phyloP scores from a whole-genome alignment of 129 eudicot genomes.

The Flaveria sonorensis region DNA sequence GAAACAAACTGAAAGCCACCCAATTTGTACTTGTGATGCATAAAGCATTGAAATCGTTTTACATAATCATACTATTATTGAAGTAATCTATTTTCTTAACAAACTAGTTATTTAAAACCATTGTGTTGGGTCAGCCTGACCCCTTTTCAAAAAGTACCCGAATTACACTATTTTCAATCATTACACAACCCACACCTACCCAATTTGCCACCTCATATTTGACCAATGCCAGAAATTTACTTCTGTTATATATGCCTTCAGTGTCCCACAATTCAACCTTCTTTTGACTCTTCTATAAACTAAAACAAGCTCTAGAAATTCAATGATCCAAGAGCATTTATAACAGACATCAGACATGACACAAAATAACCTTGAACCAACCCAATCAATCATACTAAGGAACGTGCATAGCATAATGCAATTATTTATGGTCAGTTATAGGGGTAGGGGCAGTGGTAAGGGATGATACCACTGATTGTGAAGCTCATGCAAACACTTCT shows the following conservation, averaged over 20 bases:
- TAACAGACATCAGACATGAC: background rate
- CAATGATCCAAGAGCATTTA: background rate
- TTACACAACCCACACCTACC: background rate
- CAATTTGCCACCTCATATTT: background rate
- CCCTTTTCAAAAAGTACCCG: background rate
- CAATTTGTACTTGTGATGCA: background rate
- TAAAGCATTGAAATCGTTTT: background rate
- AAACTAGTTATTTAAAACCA: background rate
- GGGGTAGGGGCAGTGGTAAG: background rate
- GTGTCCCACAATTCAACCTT: background rate
- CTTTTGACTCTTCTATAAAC: background rate
- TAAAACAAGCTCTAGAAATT: background rate
- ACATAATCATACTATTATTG: background rate
- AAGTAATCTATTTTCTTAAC: background rate
- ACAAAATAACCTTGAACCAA: slow-evolving; percentile 11
- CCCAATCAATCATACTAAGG: background rate
- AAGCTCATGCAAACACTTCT: background rate
- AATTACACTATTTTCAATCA: background rate
- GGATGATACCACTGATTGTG: slow-evolving; percentile 8
- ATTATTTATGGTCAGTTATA: slow-evolving; percentile 10
- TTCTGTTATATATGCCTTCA: background rate
- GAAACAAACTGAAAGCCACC: background rate
- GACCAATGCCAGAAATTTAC: background rate
- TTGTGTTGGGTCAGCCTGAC: background rate
- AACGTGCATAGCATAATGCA: slow-evolving; percentile 7